phyloP scores from a whole-genome alignment of 73 alveolate species.

The Paramecium biaurelia region DNA sequence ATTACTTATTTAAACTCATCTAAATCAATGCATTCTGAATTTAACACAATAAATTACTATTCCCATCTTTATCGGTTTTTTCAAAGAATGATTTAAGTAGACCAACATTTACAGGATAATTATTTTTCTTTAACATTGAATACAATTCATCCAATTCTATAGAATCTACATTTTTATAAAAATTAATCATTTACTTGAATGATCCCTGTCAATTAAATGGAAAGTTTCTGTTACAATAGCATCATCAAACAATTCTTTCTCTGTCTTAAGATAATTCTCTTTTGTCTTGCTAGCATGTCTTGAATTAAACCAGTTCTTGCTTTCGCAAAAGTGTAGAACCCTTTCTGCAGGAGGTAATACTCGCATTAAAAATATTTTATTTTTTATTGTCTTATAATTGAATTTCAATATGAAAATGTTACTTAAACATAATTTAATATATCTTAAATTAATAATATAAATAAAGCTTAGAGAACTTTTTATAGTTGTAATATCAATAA shows the following conservation, averaged over 20 bases:
- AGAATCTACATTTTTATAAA: not conserved
- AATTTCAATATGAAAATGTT: not conserved
- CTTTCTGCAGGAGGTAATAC: not conserved
- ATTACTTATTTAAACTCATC: slow-evolving; percentile 26
- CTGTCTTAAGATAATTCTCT: not conserved
- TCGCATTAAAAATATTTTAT: no score
- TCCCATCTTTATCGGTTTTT: not conserved
- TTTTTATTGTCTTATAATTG: not conserved
- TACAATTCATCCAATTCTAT: not conserved
- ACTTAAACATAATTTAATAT: not conserved
- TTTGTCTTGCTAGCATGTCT: not conserved
- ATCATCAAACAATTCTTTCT: slow-evolving; percentile 16
- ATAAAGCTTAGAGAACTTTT: not conserved
- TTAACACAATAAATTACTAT: not conserved
- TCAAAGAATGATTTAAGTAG: not conserved
- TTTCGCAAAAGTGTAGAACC: not conserved
- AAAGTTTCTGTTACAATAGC: not conserved
- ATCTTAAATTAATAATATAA: no score
- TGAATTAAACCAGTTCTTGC: not conserved
- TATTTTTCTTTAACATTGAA: slow-evolving; percentile 19
- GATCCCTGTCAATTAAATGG: not conserved
- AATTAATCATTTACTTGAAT: not conserved
- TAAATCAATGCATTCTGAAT: slow-evolving; percentile 24
- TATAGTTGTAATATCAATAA: not conserved
- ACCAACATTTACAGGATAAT: not conserved